phyloP scores from a whole-genome alignment of 495 filamentous ascomycete genomes.

The Penicillium salamii region DNA sequence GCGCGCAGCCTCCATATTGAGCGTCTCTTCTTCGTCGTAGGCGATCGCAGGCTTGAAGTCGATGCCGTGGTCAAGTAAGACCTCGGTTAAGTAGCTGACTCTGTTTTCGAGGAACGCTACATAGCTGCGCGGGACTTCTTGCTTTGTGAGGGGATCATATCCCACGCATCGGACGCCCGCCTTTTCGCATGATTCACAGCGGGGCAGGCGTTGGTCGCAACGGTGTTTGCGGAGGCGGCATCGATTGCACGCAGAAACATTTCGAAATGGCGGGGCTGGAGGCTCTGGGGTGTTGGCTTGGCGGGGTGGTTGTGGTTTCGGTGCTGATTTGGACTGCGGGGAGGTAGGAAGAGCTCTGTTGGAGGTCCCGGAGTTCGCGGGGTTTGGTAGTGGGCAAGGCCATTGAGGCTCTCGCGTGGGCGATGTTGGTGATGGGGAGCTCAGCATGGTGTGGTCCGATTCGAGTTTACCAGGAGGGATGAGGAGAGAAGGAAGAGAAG shows the following conservation, averaged over 20 bases:
- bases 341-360: neutral
- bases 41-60: slow-evolving; percentile 67
- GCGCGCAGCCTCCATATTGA: slow-evolving; percentile 24
- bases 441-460: neutral
- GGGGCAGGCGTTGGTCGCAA: slow-evolving; percentile 86
- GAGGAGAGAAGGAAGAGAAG: neutral
- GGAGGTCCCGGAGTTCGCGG: neutral
- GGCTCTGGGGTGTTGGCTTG: neutral
- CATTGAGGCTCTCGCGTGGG: neutral
- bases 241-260: slow-evolving; percentile 90
- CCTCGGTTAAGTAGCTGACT: slow-evolving; percentile 70
- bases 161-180: slow-evolving; percentile 82
- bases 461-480: neutral
- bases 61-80: slow-evolving; percentile 65
- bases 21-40: slow-evolving; percentile 57
- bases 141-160: slow-evolving; percentile 91
- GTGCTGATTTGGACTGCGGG: neutral
- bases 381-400: neutral
- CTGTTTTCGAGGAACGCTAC: slow-evolving; percentile 89
- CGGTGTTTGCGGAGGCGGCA: slow-evolving; percentile 89
- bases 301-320: neutral
- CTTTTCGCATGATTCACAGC: slow-evolving; percentile 85
- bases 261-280: slow-evolving; percentile 66
- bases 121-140: slow-evolving; percentile 89
- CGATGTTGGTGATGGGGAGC: neutral